Evolutionary conservation across 768 basidiomycete species (phyloP).

Genomic region (Amylocystis lapponica): DNA sequence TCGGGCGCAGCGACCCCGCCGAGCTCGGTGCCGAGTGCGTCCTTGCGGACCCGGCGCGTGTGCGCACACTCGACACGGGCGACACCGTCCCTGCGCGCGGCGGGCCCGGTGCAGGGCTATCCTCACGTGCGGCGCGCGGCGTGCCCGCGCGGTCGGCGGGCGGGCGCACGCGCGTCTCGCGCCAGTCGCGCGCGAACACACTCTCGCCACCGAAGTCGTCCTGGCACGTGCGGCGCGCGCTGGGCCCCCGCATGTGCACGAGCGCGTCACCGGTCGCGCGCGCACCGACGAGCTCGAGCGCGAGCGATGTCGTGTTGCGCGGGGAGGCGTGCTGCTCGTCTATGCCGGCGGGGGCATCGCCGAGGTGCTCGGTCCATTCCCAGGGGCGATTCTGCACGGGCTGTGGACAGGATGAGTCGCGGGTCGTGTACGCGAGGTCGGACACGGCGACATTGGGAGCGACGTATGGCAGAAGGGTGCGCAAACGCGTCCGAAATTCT

Average conservation of each 20-base stretch:
- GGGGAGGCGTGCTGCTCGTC: constrained; percentile 35
- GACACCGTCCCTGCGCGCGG: constrained; percentile 26
- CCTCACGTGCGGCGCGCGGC: constrained; percentile 20
- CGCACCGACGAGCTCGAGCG: constrained; percentile 67
- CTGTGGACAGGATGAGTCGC: constrained; percentile 45
- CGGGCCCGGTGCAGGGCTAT: constrained; percentile 25
- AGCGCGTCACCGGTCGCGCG: constrained; percentile 59
- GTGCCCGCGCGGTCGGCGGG: constrained; percentile 25
- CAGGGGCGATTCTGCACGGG: constrained; percentile 72
- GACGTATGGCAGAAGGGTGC: constrained; percentile 51
- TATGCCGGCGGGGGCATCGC: constrained; percentile 38
- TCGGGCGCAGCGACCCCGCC: constrained; percentile 32
- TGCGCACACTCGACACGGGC: constrained; percentile 46
- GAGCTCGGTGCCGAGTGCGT: constrained; percentile 15
- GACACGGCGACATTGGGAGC: constrained; percentile 46
- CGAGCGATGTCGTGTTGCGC: constrained; percentile 65
- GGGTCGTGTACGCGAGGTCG: constrained; percentile 53
- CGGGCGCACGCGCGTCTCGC: constrained; percentile 55
- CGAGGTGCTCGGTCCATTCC: constrained; percentile 83
- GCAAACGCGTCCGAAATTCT: constrained; percentile 52
- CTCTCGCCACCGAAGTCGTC: constrained; percentile 59
- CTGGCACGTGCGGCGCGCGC: constrained; percentile 53
- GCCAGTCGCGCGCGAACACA: constrained; percentile 70
- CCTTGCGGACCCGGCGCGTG: constrained; percentile 17
- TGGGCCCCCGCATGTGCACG: constrained; percentile 32